These are phyloP conservation scores for Suillus decipiens DNA, from an alignment of 768 basidiomycete genomes.

Conservation along the genomic window DNA sequence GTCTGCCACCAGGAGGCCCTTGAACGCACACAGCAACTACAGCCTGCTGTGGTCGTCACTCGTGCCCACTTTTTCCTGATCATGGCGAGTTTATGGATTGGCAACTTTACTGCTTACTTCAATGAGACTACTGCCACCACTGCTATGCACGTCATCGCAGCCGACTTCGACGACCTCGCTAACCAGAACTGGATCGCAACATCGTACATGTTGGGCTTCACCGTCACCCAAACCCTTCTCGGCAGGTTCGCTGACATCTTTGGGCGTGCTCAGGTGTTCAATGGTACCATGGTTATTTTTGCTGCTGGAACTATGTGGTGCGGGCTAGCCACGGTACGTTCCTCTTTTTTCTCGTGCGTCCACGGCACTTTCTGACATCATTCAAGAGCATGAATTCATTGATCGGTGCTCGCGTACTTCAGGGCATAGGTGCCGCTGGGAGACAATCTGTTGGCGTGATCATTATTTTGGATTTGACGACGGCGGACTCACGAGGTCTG, in stretches of 20 bases:
- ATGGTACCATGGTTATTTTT: conserved; percentile 38
- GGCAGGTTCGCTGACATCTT: conserved; percentile 38
- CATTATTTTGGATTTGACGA: conserved; percentile 38
- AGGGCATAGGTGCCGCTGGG: conserved; percentile 40
- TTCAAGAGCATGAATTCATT: conserved; percentile 36
- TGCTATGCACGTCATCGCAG: conserved; percentile 37
- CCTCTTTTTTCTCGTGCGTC: conserved; percentile 1
- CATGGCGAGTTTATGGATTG: conserved; percentile 36
- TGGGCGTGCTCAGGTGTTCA: conserved; percentile 35
- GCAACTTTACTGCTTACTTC: conserved; percentile 38
- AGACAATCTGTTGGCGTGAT: conserved; percentile 39
- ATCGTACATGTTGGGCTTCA: conserved; percentile 36
- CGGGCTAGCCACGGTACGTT: conserved; percentile 30
- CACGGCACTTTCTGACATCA: conserved; percentile 7
- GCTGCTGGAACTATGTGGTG: conserved; percentile 37
- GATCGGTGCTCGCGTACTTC: conserved; percentile 35
- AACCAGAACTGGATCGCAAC: conserved; percentile 39
- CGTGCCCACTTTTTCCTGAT: conserved; percentile 34
- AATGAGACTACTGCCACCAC: conserved; percentile 37
- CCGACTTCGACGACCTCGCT: conserved; percentile 29
- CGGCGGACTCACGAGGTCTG: conserved; percentile 35
- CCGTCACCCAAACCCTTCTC: conserved; percentile 37
- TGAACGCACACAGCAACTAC: conserved; percentile 11
- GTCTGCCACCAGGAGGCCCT: conserved; percentile 2
- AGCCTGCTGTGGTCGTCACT: conserved; percentile 31